Percentiles rank a stretch among this genome's conserved stretches.
Evolutionary conservation across 2,329 filamentous ascomycete genomes (phyloP).

Genomic region (Phoma sp.): DNA sequence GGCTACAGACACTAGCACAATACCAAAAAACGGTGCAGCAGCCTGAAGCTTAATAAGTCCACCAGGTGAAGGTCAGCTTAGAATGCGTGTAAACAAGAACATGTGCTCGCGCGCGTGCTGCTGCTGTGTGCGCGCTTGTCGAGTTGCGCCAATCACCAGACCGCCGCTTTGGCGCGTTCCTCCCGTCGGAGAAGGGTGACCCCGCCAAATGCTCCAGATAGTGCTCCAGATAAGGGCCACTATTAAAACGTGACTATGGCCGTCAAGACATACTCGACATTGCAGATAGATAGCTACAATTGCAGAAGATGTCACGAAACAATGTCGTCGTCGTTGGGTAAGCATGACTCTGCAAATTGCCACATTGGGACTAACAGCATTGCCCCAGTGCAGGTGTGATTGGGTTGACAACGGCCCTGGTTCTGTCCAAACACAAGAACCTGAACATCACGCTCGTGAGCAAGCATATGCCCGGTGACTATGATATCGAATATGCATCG

Average conservation of each 20-base stretch:
- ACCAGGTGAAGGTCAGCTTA: constrained; percentile 5
- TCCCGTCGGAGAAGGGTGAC: constrained; percentile 7
- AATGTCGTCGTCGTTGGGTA: constrained; percentile 58
- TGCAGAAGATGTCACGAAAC: constrained; percentile 16
- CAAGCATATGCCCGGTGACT: constrained; percentile 93
- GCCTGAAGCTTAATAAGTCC: constrained; percentile 1
- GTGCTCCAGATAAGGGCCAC: constrained; percentile 2
- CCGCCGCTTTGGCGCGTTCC: background rate
- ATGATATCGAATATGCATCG: constrained; percentile 87
- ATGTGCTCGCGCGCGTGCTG: constrained; percentile 31
- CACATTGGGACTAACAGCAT: constrained; percentile 15
- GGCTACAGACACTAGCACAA: background rate
- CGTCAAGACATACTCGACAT: background rate
- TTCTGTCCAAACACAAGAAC: constrained; percentile 62
- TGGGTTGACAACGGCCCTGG: constrained; percentile 68
- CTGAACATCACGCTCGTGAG: constrained; percentile 73
- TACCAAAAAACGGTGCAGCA: constrained; percentile 11
- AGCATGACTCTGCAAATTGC: constrained; percentile 22
- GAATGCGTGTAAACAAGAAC: constrained; percentile 23
- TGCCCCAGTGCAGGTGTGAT: constrained; percentile 65
- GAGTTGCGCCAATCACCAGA: constrained; percentile 3
- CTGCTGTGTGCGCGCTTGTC: constrained; percentile 21
- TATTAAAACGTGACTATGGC: constrained; percentile 9
- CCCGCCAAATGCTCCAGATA: constrained; percentile 3
- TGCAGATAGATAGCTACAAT: background rate